A percentile compares a stretch with the other conserved stretches of the same genome.
phyloP scores from a whole-genome alignment of 2,329 filamentous ascomycete species.

The Ilyonectria mors-panacis region DNA sequence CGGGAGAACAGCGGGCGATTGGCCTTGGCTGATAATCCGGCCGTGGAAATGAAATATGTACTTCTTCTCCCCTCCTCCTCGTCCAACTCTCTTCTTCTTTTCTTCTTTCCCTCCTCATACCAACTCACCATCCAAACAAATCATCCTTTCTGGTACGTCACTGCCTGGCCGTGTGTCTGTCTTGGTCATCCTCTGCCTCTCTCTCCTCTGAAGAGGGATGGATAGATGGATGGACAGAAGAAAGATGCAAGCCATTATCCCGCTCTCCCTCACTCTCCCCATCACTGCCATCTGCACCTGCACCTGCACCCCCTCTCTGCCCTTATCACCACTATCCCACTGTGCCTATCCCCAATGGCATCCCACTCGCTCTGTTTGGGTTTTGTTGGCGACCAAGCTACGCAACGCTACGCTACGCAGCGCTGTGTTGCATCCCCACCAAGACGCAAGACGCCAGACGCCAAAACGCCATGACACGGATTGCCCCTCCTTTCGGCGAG shows the following conservation, averaged over 20 bases:
- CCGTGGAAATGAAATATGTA: conserved; percentile 42
- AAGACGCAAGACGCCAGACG: conserved; percentile 4
- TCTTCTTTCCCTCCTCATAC: conserved; percentile 38
- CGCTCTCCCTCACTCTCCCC: conserved; percentile 28
- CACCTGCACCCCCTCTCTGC: conserved; percentile 17
- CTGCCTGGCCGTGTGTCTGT: background rate
- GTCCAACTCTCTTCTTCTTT: conserved; percentile 25
- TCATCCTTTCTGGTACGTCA: conserved; percentile 18
- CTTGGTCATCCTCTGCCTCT: background rate
- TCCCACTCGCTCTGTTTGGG: background rate
- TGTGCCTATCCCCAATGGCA: background rate
- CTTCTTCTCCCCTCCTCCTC: conserved; percentile 40
- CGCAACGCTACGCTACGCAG: background rate
- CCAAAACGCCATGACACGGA: conserved; percentile 14
- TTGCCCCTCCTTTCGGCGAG: conserved; percentile 28
- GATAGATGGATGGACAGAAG: background rate
- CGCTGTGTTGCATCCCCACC: background rate
- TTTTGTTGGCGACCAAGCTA: conserved; percentile 10
- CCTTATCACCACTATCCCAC: background rate
- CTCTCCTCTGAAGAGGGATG: background rate
- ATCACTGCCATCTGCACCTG: conserved; percentile 2
- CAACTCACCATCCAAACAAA: conserved; percentile 36
- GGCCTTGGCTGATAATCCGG: conserved; percentile 38
- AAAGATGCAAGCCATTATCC: background rate
- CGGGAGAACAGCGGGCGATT: conserved; percentile 25